These are phyloP conservation scores for Acanthamoeba royreba DNA, from an alignment of 208 protist genomes.

Conservation along the genomic window DNA sequence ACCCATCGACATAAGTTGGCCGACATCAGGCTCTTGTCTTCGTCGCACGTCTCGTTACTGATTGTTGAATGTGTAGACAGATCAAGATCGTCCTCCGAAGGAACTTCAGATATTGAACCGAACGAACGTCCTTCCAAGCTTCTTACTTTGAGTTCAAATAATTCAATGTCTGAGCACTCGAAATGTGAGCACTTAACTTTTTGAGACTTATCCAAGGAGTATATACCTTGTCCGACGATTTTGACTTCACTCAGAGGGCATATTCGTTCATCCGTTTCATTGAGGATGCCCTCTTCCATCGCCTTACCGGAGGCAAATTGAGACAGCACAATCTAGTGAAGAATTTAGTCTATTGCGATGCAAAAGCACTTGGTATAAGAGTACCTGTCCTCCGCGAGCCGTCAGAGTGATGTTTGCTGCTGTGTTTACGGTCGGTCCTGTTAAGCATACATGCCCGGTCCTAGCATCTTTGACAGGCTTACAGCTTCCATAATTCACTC, in stretches of 20 bases:
- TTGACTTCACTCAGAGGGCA: no score
- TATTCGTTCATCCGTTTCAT: no score
- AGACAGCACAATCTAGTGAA: no score
- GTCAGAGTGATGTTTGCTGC: background rate
- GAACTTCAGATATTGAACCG: background rate
- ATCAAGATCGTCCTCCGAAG: background rate
- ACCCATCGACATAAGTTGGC: constrained; percentile 24
- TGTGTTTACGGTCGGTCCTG: background rate
- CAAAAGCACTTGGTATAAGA: constrained; percentile 28
- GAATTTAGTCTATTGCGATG: no score
- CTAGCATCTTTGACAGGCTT: constrained; percentile 36
- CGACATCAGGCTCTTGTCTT: background rate
- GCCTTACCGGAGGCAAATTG: no score
- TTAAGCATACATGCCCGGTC: background rate
- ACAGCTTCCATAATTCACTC: constrained; percentile 56
- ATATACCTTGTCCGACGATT: background rate
- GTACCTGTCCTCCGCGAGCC: background rate
- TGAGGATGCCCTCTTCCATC: no score
- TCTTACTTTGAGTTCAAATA: background rate
- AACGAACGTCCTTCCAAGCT: background rate
- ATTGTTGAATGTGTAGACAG: background rate
- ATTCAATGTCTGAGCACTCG: background rate
- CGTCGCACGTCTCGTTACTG: background rate
- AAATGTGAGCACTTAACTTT: no score
- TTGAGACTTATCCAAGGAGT: background rate